A percentile compares a stretch with the other conserved stretches of the same genome.
Evolutionary conservation across 352 stramenopile species (phyloP).

Genomic region (Phytopythium delawarense): DNA sequence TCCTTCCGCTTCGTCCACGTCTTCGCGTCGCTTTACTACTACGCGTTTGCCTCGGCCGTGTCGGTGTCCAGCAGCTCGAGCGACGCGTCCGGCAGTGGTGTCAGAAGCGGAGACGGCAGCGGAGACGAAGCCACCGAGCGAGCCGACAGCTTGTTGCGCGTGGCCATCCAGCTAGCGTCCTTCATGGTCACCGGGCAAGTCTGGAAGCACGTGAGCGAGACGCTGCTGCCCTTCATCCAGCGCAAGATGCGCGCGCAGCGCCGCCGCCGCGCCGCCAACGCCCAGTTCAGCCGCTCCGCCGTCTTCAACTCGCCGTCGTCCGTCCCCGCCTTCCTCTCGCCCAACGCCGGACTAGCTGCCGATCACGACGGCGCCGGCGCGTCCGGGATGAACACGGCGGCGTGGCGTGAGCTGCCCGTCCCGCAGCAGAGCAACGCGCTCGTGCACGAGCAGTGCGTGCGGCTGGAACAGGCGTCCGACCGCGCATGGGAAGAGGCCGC

Average conservation of each 20-base stretch:
- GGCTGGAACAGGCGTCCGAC: conserved; percentile 77
- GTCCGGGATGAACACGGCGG: conserved; percentile 15
- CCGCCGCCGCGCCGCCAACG: conserved; percentile 59
- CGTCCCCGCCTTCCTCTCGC: conserved; percentile 6
- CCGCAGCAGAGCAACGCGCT: conserved; percentile 39
- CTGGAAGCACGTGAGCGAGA: conserved; percentile 92
- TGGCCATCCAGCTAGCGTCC: conserved; percentile 90
- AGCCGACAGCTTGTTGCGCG: conserved; percentile 73
- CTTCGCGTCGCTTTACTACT: conserved; percentile 96
- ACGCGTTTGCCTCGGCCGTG: conserved; percentile 75
- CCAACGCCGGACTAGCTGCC: neutral
- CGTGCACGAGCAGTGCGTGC: conserved; percentile 75
- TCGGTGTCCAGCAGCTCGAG: conserved; percentile 8
- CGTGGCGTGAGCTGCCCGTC: neutral
- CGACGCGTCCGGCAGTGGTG: neutral
- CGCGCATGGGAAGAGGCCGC: conserved; percentile 89
- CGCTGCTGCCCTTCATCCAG: conserved; percentile 72
- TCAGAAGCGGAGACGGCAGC: neutral
- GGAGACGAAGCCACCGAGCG: neutral
- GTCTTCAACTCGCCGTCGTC: conserved; percentile 44
- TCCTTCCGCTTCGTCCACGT: conserved; percentile 97
- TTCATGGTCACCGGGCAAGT: conserved; percentile 94
- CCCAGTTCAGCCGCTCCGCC: conserved; percentile 53
- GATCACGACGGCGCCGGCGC: neutral
- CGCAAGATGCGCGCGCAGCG: conserved; percentile 34